A percentile compares a stretch with the other conserved stretches of the same genome.
Conservation (phyloP, 306 rosid genomes). For the Urtica urens region DNA sequence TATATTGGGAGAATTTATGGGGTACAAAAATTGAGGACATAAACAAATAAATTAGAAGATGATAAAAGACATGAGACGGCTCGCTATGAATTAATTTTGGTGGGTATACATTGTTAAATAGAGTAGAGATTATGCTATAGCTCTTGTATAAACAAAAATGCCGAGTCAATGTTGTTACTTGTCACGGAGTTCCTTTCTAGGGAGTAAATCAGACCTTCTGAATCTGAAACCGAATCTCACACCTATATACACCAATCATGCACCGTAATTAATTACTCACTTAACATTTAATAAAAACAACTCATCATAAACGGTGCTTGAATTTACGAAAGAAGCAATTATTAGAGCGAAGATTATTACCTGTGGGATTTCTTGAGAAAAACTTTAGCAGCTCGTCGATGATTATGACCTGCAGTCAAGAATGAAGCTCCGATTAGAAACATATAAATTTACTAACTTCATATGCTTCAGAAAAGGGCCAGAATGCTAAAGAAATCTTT, state of each 20-base stretch:
- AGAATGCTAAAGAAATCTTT: background rate
- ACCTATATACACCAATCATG: conserved; percentile 48
- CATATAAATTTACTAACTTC: too few relatives aligned
- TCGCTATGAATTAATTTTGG: background rate
- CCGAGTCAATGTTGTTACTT: conserved; percentile 35
- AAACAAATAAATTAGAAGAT: too few relatives aligned
- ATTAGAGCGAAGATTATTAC: conserved; percentile 31
- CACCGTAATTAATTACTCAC: too few relatives aligned
- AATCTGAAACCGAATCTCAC: conserved; percentile 53
- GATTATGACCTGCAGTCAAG: conserved; percentile 50
- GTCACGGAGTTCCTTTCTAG: conserved; percentile 57
- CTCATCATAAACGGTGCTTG: background rate
- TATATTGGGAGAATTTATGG: background rate
- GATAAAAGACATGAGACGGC: too few relatives aligned
- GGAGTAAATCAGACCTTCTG: conserved; percentile 73
- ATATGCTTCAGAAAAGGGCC: too few relatives aligned
- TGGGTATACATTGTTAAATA: background rate
- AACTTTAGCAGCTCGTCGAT: conserved; percentile 87
- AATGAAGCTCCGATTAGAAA: too few relatives aligned
- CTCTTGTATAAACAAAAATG: conserved; percentile 11
- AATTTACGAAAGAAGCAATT: conserved; percentile 1
- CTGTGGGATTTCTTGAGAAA: conserved; percentile 68
- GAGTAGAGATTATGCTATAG: too few relatives aligned
- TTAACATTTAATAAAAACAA: too few relatives aligned
- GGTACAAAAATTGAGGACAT: background rate